Evolutionary conservation across 1,139 yeast genomes (phyloP).

Genomic region (Arxiozyma telluris): DNA sequence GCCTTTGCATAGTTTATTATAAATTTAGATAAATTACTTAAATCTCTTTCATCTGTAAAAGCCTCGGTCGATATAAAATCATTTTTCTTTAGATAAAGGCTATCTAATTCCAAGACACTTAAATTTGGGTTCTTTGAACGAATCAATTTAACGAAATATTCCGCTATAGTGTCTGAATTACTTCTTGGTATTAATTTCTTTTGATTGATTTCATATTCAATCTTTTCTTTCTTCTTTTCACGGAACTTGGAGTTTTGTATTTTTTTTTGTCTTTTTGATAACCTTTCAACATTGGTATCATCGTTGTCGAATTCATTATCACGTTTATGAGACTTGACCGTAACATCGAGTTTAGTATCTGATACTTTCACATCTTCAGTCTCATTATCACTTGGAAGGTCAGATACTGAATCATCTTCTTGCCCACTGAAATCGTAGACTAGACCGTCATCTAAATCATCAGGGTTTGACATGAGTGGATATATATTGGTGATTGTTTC

Average conservation of each 20-base stretch:
- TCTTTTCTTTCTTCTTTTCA: conserved; percentile 25
- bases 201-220: conserved; percentile 24
- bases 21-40: conserved; percentile 22
- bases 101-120: conserved; percentile 30
- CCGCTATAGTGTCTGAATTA: conserved; percentile 22
- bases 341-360: conserved; percentile 7
- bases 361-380: conserved; percentile 4
- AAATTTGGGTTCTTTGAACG: conserved; percentile 28
- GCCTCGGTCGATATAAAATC: conserved; percentile 26
- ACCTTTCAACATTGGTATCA: conserved; percentile 4
- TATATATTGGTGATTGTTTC: too few relatives aligned
- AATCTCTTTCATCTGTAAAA: conserved; percentile 20
- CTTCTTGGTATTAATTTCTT: conserved; percentile 23
- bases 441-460: conserved; percentile 30
- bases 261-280: conserved; percentile 30
- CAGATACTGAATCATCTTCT: conserved; percentile 6
- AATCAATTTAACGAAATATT: conserved; percentile 25
- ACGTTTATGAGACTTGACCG: conserved; percentile 3
- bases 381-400: conserved; percentile 2
- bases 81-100: conserved; percentile 26
- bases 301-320: background rate
- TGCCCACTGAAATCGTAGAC: conserved; percentile 19
- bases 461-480: conserved; percentile 22
- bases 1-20: conserved; percentile 24
- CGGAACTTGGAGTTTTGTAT: conserved; percentile 24